Percentiles rank a stretch among this genome's conserved stretches.
Evolutionary conservation across 345 rosid genomes (phyloP).

Genomic region (Carallia pectinifolia): DNA sequence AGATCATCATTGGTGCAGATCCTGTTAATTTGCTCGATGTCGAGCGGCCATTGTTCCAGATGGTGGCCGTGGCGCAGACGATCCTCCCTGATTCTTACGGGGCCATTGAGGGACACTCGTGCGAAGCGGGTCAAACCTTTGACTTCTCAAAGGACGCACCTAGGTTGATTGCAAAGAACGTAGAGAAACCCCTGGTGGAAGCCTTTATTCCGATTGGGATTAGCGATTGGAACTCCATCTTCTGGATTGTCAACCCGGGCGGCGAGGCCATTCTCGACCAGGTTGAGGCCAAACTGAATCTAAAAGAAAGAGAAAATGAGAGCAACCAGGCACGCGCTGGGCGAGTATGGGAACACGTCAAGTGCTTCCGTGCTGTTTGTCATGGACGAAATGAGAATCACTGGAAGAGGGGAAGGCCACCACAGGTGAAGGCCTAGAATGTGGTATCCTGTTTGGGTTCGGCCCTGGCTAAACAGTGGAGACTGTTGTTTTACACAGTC

Average conservation of each 20-base stretch:
- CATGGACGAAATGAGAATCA: conserved; percentile 23
- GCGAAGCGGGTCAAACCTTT: conserved; percentile 20
- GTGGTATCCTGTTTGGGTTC: conserved; percentile 24
- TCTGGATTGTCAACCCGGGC: conserved; percentile 24
- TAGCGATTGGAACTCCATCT: conserved; percentile 24
- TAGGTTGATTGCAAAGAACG: conserved; percentile 17
- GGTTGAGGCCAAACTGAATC: conserved; percentile 13
- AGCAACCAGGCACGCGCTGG: conserved; percentile 8
- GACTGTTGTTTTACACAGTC: conserved; percentile 21
- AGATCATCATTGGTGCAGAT: conserved; percentile 19
- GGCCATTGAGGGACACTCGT: conserved; percentile 21
- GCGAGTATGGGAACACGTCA: conserved; percentile 23
- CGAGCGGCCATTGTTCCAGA: conserved; percentile 18
- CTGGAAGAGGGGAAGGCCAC: conserved; percentile 16
- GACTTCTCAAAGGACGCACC: conserved; percentile 20
- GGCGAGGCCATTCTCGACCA: conserved; percentile 25
- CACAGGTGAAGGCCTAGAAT: conserved; percentile 25
- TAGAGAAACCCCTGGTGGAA: conserved; percentile 22
- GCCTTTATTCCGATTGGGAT: conserved; percentile 24
- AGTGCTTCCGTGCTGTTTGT: conserved; percentile 23
- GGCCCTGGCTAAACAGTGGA: conserved; percentile 23
- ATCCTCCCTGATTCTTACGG: conserved; percentile 23
- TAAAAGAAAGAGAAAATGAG: conserved; percentile 17
- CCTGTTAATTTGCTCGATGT: conserved; percentile 2
- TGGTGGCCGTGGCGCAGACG: conserved; percentile 21